Conservation (phyloP, 2,329 filamentous ascomycete genomes). For the Penicillium sp. region DNA sequence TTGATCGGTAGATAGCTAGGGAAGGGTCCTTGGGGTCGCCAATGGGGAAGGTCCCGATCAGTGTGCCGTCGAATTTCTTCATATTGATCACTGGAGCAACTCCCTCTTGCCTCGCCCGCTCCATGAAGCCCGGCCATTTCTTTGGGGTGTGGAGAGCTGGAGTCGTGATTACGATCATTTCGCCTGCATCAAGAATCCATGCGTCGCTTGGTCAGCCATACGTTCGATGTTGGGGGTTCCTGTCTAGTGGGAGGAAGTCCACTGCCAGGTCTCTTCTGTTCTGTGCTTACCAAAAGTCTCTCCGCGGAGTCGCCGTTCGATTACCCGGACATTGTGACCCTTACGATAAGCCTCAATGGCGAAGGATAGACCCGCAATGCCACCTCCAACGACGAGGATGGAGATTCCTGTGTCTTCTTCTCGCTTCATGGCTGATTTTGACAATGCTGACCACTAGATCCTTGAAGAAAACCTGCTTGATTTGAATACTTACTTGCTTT, state of each 20-base stretch:
- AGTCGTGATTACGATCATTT: background rate
- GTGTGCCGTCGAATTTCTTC: background rate
- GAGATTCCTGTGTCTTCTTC: background rate
- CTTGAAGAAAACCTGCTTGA: background rate
- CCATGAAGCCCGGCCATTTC: background rate
- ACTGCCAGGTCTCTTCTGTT: background rate
- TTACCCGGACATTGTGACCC: background rate
- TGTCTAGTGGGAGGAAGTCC: background rate
- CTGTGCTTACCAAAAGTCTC: background rate
- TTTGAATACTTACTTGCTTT: background rate
- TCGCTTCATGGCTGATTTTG: background rate
- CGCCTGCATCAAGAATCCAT: background rate
- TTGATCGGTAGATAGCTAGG: background rate
- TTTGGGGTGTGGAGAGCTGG: background rate
- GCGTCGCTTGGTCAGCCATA: background rate
- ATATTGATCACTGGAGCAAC: background rate
- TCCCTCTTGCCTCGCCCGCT: background rate
- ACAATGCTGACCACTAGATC: background rate
- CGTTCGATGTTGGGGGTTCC: background rate
- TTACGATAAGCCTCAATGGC: background rate
- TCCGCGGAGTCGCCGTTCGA: background rate
- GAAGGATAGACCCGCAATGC: background rate
- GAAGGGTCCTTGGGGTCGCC: background rate
- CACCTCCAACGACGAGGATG: background rate
- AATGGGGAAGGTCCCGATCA: background rate